Conservation (phyloP, 2,329 filamentous ascomycete genomes). For the Colletotrichum lini region DNA sequence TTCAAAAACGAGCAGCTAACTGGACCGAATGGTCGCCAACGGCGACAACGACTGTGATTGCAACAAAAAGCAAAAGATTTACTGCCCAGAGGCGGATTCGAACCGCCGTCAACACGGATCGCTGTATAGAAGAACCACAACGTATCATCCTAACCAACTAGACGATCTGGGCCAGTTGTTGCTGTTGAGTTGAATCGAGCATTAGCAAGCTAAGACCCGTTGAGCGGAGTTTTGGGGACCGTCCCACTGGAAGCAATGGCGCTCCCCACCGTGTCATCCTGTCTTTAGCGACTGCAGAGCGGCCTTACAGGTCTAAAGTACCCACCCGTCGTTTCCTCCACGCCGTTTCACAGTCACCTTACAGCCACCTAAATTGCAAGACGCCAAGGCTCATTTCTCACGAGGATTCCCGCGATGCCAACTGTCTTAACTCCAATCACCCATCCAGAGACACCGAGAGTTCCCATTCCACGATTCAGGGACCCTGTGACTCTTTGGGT, state of each 20-base stretch:
- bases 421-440: background rate
- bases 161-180: slow-evolving; percentile 37
- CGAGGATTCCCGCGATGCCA: background rate
- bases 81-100: slow-evolving; percentile 43
- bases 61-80: slow-evolving; percentile 1
- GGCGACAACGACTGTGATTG: no score
- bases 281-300: background rate
- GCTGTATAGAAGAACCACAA: slow-evolving; percentile 41
- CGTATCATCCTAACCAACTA: slow-evolving; percentile 44
- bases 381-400: background rate
- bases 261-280: background rate
- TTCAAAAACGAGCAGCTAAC: background rate
- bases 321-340: no score
- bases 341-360: no score
- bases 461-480: background rate
- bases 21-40: background rate
- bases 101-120: slow-evolving; percentile 43
- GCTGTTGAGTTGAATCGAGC: rapidly evolving
- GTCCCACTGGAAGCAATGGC: background rate
- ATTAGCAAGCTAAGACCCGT: background rate
- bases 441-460: background rate
- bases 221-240: rapidly evolving
- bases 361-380: no score
- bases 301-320: background rate
- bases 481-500: background rate